Percentiles rank a stretch among this genome's conserved stretches.
phyloP scores from a whole-genome alignment of 1,139 yeast genomes.

The Zygotorulaspora mrakii region DNA sequence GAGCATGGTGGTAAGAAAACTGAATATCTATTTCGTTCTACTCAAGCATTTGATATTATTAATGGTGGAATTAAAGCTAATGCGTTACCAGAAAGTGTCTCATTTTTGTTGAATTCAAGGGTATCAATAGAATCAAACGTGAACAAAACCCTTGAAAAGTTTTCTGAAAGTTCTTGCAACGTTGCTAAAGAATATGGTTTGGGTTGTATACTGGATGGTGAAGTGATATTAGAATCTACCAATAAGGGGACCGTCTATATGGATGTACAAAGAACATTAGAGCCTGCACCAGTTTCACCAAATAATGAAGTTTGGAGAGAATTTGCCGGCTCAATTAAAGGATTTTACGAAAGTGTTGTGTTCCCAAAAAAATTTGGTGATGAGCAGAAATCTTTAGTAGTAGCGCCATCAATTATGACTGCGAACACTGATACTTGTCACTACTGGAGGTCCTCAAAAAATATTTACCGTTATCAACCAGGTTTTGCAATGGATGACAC shows the following conservation, averaged over 20 bases:
- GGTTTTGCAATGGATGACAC: constrained; percentile 25
- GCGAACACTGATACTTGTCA: constrained; percentile 64
- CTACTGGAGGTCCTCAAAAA: constrained; percentile 54
- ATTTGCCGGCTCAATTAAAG: constrained; percentile 54
- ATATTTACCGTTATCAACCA: constrained; percentile 52
- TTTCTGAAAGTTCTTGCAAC: constrained; percentile 39
- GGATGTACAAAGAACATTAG: constrained; percentile 38
- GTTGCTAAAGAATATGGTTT: constrained; percentile 47
- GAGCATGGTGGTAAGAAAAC: constrained; percentile 25
- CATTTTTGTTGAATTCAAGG: constrained; percentile 55
- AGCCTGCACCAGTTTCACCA: constrained; percentile 61
- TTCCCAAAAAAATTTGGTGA: constrained; percentile 32
- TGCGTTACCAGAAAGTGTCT: constrained; percentile 65
- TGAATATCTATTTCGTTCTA: constrained; percentile 52
- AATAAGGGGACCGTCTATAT: constrained; percentile 44
- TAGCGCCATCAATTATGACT: constrained; percentile 52
- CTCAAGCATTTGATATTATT: constrained; percentile 67
- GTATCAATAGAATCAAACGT: constrained; percentile 51
- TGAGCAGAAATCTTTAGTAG: constrained; percentile 34
- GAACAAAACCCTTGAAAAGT: constrained; percentile 41
- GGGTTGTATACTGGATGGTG: constrained; percentile 44
- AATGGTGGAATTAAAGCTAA: constrained; percentile 69
- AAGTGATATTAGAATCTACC: constrained; percentile 32
- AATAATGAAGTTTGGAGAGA: constrained; percentile 49
- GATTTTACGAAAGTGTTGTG: constrained; percentile 50